A percentile compares a stretch with the other conserved stretches of the same genome.
phyloP scores from a whole-genome alignment of 768 basidiomycete genomes.

The Boletus edulis region DNA sequence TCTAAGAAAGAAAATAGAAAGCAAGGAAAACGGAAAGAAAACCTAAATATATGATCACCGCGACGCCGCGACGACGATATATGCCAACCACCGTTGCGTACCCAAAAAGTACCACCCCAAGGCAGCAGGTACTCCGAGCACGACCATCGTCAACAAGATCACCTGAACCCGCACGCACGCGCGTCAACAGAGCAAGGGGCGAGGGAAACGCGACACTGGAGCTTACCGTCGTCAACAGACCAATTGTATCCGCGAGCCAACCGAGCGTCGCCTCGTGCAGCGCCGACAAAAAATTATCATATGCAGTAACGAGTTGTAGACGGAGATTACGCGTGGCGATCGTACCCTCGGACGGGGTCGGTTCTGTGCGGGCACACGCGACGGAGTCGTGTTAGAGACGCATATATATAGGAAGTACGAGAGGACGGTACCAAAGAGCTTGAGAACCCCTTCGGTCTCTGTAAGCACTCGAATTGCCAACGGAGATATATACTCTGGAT shows the following conservation, averaged over 20 bases:
- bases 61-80: slow-evolving; percentile 2
- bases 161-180: slow-evolving; percentile 4
- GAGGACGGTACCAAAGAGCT: slow-evolving; percentile 22
- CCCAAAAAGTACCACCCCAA: slow-evolving; percentile 19
- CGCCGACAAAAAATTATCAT: slow-evolving; percentile 9
- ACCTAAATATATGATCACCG: neutral
- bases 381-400: neutral
- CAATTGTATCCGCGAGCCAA: slow-evolving; percentile 21
- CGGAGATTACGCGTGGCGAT: slow-evolving; percentile 22
- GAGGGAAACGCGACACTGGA: too few species aligned
- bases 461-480: slow-evolving; percentile 26
- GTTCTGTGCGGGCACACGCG: slow-evolving; percentile 12
- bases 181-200: neutral
- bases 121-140: slow-evolving; percentile 16
- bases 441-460: slow-evolving; percentile 24
- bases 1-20: too few species aligned
- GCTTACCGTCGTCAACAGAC: slow-evolving; percentile 13
- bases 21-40: too few species aligned
- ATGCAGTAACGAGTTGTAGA: slow-evolving; percentile 22
- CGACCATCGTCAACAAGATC: slow-evolving; percentile 16
- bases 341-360: slow-evolving; percentile 24
- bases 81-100: slow-evolving; percentile 10
- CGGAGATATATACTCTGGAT: slow-evolving; percentile 28
- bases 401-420: too few species aligned
- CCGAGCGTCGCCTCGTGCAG: slow-evolving; percentile 28